Base-by-base conservation (phyloP, 2,329 filamentous ascomycete genomes). In the Colletotrichum siamense region DNA sequence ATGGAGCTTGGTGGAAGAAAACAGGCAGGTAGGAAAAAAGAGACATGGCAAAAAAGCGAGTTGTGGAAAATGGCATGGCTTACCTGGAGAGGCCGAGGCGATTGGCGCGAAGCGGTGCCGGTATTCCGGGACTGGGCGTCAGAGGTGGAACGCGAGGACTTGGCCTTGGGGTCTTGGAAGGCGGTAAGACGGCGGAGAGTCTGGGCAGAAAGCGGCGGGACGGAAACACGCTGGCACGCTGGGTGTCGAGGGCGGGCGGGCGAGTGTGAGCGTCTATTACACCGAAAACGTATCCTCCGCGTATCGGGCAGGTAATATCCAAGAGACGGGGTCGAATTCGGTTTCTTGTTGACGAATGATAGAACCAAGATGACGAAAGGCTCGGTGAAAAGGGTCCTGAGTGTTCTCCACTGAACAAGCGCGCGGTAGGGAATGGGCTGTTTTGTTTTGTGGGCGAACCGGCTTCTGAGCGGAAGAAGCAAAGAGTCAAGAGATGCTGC, bases 351-450 rank as follows among this genome's bases (percentile, higher is more conserved):
- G 55, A 18, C 71, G 62, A 70, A 36, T 70, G 55, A 63, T 52
- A 70, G 66, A n/a, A 68, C 28, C 32, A 32, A 28, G n/a, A 30
- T 67, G 73, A 55, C 39, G 39, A 75, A 69, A 66, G 13, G 39
- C 34, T 61, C 44, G 55, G 22, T 30, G 49, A 62, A 52, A 70
- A n/a, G 68, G 73, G 69, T 68, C 8, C 39, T 6, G 55, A 5
- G 34, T 22, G 18, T 70, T 69, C 62, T 18, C 72, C 75, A 77
- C 75, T 76, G 73, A 77, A 76, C 75, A 77, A 77, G 72, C 75
- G 75, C 68, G 75, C 75, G 75, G 63, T 65, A 72, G 72, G 63
- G 26, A n/a, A 30, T 52, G 34, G 55, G 72, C 62, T 73, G 55
- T 49, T 39, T 28, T 57, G 71, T 22, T 22, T 59, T 49, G 62